A percentile compares a stretch with the other conserved stretches of the same genome.
phyloP scores from a whole-genome alignment of 768 basidiomycete species.

The Amanita rimosa region DNA sequence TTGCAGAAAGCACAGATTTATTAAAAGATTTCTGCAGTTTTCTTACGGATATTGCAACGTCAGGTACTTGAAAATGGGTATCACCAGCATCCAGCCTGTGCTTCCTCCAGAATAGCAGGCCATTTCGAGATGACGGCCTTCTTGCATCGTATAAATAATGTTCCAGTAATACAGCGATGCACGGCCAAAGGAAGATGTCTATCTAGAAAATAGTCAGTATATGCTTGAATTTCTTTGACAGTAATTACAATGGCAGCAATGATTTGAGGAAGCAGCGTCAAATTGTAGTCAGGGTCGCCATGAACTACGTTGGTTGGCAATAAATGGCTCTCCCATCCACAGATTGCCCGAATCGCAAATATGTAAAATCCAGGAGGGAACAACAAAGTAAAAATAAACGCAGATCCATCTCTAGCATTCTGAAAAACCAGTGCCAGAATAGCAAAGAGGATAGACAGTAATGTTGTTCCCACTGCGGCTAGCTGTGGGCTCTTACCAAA shows the following conservation, averaged over 20 bases:
- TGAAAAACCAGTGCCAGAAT: conserved; percentile 51
- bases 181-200: conserved; percentile 67
- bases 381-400: conserved; percentile 54
- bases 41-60: conserved; percentile 49
- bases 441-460: conserved; percentile 54
- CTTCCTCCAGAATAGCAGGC: conserved; percentile 14
- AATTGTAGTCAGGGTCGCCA: conserved; percentile 47
- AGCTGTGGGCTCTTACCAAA: conserved; percentile 68
- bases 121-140: conserved; percentile 16
- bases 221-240: not conserved
- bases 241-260: conserved; percentile 51
- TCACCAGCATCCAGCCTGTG: conserved; percentile 5
- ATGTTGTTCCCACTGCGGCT: conserved; percentile 55
- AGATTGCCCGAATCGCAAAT: conserved; percentile 56
- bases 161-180: conserved; percentile 49
- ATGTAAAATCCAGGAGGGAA: conserved; percentile 74
- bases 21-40: conserved; percentile 51
- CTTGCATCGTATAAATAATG: conserved; percentile 48
- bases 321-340: conserved; percentile 54
- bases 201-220: conserved; percentile 28
- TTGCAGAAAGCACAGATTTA: conserved; percentile 34
- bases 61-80: conserved; percentile 19
- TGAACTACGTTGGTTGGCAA: conserved; percentile 41
- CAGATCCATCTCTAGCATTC: conserved; percentile 27
- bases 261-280: conserved; percentile 45